Evolutionary conservation across 2,329 filamentous ascomycete species (phyloP).

Genomic region (Zasmidium cellare): DNA sequence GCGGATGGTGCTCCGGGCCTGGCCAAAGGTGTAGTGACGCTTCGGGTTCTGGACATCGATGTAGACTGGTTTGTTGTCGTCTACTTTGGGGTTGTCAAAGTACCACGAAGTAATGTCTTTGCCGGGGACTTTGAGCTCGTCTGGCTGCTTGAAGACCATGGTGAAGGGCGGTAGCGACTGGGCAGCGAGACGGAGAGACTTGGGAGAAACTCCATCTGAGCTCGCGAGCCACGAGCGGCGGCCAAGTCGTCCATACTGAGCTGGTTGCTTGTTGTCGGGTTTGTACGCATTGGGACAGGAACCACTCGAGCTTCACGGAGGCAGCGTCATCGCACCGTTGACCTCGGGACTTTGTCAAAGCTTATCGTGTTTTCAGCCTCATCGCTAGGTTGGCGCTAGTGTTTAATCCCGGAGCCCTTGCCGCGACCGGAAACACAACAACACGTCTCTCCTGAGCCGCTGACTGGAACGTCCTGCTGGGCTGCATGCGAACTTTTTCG

Average conservation of each 20-base stretch:
- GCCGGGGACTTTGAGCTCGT: conserved; percentile 39
- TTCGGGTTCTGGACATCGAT: conserved; percentile 42
- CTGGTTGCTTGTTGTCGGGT: not conserved
- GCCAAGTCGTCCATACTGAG: not conserved
- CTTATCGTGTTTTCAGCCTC: not conserved
- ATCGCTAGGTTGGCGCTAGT: too few relatives aligned
- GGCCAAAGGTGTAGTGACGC: conserved; percentile 45
- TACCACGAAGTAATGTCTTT: conserved; percentile 56
- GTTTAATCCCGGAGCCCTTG: too few relatives aligned
- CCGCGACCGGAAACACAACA: too few relatives aligned
- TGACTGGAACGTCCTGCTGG: too few relatives aligned
- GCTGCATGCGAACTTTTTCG: too few relatives aligned
- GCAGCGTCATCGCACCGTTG: not conserved
- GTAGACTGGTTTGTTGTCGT: conserved; percentile 52
- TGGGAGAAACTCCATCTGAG: not conserved
- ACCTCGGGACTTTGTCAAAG: not conserved
- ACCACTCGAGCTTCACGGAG: not conserved
- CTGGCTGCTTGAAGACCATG: conserved; percentile 21
- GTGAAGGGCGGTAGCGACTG: not conserved
- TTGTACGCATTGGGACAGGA: not conserved
- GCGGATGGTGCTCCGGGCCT: conserved; percentile 46
- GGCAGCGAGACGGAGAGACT: not conserved
- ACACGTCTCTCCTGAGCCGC: too few relatives aligned
- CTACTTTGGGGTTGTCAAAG: conserved; percentile 49
- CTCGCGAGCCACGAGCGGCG: not conserved